Evolutionary conservation across 306 rosid genomes (phyloP).

Genomic region (Castanea crenata): DNA sequence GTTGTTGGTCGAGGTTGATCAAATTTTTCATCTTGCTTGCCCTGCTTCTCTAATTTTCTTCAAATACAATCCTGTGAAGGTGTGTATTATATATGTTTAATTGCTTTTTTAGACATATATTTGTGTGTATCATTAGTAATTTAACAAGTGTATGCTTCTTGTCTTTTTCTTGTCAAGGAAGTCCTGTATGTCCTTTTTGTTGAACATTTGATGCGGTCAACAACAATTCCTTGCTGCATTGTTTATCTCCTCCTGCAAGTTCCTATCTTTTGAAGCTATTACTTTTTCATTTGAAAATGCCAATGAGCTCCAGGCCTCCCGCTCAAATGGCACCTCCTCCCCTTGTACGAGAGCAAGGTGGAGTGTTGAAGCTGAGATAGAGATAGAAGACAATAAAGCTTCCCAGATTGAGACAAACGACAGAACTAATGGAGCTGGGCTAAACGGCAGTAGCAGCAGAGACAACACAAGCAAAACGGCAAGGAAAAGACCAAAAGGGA

Average conservation of each 20-base stretch:
- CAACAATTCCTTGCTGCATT: background rate
- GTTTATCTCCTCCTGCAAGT: background rate
- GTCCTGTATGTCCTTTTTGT: background rate
- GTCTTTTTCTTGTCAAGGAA: background rate
- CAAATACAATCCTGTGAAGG: constrained; percentile 97
- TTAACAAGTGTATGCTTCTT: background rate
- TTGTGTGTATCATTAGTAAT: background rate
- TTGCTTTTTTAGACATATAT: background rate
- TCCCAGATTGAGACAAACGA: too few relatives aligned
- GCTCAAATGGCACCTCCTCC: too few relatives aligned
- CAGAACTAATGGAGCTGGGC: too few relatives aligned
- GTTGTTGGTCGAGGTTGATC: constrained; percentile 88
- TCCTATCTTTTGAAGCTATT: background rate
- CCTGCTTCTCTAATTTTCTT: constrained; percentile 97
- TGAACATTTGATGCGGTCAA: background rate
- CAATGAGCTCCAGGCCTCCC: too few relatives aligned
- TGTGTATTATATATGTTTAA: constrained; percentile 20
- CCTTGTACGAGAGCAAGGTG: too few relatives aligned
- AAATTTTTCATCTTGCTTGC: constrained; percentile 94
- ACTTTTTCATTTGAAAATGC: background rate
- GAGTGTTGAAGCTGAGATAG: too few relatives aligned
- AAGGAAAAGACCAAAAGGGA: too few relatives aligned
- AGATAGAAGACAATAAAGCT: too few relatives aligned
- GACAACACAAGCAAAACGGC: too few relatives aligned
- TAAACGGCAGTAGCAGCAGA: too few relatives aligned